Evolutionary conservation across 441 rosid species (phyloP).

Genomic region (Pelargonium cotyledonis): DNA sequence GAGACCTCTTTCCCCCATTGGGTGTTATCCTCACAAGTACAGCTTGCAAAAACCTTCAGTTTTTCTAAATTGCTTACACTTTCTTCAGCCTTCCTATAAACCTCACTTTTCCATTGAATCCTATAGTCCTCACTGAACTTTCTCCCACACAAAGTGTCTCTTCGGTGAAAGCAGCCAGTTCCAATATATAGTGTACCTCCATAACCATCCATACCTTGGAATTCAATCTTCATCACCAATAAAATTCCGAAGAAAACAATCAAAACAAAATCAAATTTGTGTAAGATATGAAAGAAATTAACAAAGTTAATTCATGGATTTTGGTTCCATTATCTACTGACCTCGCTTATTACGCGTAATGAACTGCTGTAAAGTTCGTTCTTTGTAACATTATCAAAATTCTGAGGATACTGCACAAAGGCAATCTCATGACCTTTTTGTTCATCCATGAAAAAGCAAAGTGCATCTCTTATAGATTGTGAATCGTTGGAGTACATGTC

Average conservation of each 20-base stretch:
- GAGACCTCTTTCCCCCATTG: constrained; percentile 68
- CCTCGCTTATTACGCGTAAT: constrained; percentile 30
- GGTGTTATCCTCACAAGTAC: constrained; percentile 46
- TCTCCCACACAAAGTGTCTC: constrained; percentile 57
- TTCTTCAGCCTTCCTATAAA: constrained; percentile 13
- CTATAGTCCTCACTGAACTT: constrained; percentile 18
- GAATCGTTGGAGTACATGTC: constrained; percentile 33
- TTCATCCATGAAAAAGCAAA: constrained; percentile 34
- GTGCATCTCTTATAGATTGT: constrained; percentile 16
- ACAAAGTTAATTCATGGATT: not conserved
- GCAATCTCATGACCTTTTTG: constrained; percentile 22
- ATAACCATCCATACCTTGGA: constrained; percentile 55
- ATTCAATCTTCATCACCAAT: constrained; percentile 45
- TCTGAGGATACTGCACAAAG: constrained; percentile 23
- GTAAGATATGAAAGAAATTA: not conserved
- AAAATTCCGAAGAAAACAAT: not conserved
- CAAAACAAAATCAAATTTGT: not conserved
- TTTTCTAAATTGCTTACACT: constrained; percentile 21
- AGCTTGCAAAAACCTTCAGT: constrained; percentile 48
- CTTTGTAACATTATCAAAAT: constrained; percentile 19
- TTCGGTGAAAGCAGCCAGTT: constrained; percentile 78
- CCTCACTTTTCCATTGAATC: constrained; percentile 25
- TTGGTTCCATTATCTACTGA: constrained; percentile 13
- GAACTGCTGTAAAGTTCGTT: constrained; percentile 46
- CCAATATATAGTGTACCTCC: constrained; percentile 65